These are phyloP conservation scores for Mortierella alpina DNA, from an alignment of 192 early-diverging fungal genomes.

Conservation along the genomic window DNA sequence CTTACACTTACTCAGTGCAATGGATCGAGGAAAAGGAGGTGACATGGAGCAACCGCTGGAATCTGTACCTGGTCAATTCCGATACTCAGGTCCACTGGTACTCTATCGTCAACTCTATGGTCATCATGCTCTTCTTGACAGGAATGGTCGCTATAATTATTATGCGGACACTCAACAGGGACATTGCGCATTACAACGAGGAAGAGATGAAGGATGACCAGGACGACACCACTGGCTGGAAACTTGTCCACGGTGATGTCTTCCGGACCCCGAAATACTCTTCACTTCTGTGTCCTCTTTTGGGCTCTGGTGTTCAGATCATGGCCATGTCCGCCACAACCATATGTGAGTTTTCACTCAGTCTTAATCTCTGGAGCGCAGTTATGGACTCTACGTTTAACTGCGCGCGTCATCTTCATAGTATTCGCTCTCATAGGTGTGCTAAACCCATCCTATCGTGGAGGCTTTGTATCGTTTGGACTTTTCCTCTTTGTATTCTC, in stretches of 20 bases:
- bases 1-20: conserved; percentile 76
- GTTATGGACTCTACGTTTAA: not conserved
- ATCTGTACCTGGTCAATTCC: conserved; percentile 65
- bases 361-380: not conserved
- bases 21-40: conserved; percentile 70
- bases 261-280: conserved; percentile 75
- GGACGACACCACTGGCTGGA: conserved; percentile 81
- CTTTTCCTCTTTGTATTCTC: conserved; percentile 67
- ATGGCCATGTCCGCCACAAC: conserved; percentile 66
- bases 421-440: conserved; percentile 69
- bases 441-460: conserved; percentile 73
- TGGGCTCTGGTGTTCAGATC: conserved; percentile 81
- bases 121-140: conserved; percentile 72
- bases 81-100: conserved; percentile 73
- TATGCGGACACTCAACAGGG: conserved; percentile 72
- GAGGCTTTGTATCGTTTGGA: conserved; percentile 68
- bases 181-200: conserved; percentile 61
- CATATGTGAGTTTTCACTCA: conserved; percentile 38
- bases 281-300: conserved; percentile 72
- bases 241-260: conserved; percentile 83
- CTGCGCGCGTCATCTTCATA: too few relatives aligned
- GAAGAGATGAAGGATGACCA: conserved; percentile 69
- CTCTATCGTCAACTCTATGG: conserved; percentile 76
- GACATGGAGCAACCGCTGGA: conserved; percentile 73
- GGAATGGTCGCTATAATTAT: conserved; percentile 75